Base-by-base conservation (phyloP, 2,329 filamentous ascomycete genomes). In the Escovopsis sp. region DNA sequence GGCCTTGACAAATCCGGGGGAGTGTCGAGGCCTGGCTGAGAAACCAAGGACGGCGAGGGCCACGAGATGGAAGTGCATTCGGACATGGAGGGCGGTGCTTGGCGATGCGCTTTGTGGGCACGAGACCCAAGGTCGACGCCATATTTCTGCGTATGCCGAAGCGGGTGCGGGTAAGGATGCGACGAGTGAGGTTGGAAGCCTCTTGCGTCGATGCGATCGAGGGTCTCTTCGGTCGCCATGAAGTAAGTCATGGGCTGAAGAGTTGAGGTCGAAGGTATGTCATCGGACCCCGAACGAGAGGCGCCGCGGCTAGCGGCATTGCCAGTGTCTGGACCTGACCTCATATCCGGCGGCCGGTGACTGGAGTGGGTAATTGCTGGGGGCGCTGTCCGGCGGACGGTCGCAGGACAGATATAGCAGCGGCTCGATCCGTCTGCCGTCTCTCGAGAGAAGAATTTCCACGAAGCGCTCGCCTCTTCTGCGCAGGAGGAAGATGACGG, bases 221-320 rank as follows among this genome's bases (percentile, higher is more conserved):
- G 52, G 23, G 55, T 50, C 28, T 54, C 52, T 40, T 64, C 61
- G 11, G 55, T 60, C 11, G 60, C 54, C 43, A 64, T 54, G 48
- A 61, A 59, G 48, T 58, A 64, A n/a, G 55, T 48, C 23, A 60
- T 50, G 36, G 57, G 48, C 10, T 53, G 48, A 30, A 49, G 38
- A 33, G 54, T 42, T 34, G 45, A 38, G 38, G 41, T 48, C 28
- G 44, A 28, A n/a, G 41, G 43, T 33, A 49, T 38, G 37, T 38
- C 43, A 39, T 48, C 48, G 26, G 46, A 35, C 23, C 45, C 38
- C 36, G 38, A 41, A 42, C 35, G 42, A 41, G 35, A 36, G 36
- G 39, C 42, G n/a, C 37, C 37, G 15, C 41, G 44, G 19, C 12
- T 39, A 26, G 41, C 38, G 35, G 43, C 38, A 38, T 45, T 43